Conservation (phyloP, 2,329 filamentous ascomycete species). For the Penicillium sp. region DNA sequence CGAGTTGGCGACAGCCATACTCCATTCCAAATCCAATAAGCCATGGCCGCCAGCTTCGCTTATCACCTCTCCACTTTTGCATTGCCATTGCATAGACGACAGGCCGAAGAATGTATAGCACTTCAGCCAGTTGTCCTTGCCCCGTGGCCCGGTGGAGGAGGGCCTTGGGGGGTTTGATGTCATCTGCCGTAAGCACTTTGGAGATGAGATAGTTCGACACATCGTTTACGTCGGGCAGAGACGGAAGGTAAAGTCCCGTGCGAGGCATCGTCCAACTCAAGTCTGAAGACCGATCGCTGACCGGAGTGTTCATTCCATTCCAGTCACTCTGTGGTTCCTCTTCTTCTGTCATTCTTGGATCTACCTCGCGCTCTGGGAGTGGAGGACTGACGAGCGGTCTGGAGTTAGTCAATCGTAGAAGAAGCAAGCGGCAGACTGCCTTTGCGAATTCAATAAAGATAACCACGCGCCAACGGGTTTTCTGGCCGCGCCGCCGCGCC, state of each 20-base stretch:
- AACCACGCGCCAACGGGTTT: conserved; percentile 78
- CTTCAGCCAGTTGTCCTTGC: conserved; percentile 78
- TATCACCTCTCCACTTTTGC: conserved; percentile 67
- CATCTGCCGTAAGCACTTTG: conserved; percentile 90
- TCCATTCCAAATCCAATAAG: conserved; percentile 80
- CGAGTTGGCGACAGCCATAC: conserved; percentile 81
- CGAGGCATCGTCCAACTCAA: conserved; percentile 87
- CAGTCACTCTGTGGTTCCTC: conserved; percentile 39
- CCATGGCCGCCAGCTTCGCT: conserved; percentile 89
- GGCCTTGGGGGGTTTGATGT: conserved; percentile 87
- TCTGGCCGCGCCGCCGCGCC: conserved; percentile 78
- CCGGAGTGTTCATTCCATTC: conserved; percentile 48
- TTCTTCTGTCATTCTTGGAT: conserved; percentile 59
- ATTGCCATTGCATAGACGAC: conserved; percentile 82
- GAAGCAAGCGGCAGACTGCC: conserved; percentile 74
- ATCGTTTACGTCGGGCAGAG: conserved; percentile 74
- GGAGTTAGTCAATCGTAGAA: conserved; percentile 78
- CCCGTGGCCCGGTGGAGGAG: conserved; percentile 72
- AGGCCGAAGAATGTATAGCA: conserved; percentile 87
- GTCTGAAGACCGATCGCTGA: conserved; percentile 42
- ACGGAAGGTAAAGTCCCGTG: conserved; percentile 80
- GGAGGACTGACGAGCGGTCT: conserved; percentile 79
- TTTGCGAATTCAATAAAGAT: conserved; percentile 83
- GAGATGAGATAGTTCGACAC: conserved; percentile 84
- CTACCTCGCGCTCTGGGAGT: conserved; percentile 78